Evolutionary conservation across 495 filamentous ascomycete species (phyloP).

Genomic region (Trichoderma virens): DNA sequence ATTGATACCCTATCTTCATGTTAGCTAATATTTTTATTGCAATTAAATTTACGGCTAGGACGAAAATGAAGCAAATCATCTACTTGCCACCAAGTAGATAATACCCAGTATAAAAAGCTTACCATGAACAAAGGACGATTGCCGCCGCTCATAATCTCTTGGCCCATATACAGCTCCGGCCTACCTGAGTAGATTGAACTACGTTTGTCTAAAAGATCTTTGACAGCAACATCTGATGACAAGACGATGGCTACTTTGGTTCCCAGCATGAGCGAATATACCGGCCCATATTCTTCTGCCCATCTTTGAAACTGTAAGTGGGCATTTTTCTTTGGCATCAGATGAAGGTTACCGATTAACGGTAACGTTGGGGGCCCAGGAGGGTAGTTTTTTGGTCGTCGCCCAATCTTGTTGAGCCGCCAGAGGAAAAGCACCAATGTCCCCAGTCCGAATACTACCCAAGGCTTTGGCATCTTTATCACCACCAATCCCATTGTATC

Average conservation of each 20-base stretch:
- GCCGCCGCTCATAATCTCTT: slow-evolving; percentile 26
- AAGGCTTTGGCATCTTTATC: background rate
- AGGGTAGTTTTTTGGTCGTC: slow-evolving; percentile 18
- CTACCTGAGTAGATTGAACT: slow-evolving; percentile 31
- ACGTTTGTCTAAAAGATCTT: slow-evolving; percentile 32
- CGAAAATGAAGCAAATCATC: background rate
- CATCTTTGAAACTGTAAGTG: slow-evolving; percentile 33
- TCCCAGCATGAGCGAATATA: slow-evolving; percentile 35
- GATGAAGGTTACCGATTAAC: slow-evolving; percentile 14
- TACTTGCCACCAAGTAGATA: background rate
- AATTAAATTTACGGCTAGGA: slow-evolving; percentile 22
- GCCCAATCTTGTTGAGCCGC: slow-evolving; percentile 17
- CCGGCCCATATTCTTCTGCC: slow-evolving; percentile 31
- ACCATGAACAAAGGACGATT: slow-evolving; percentile 28
- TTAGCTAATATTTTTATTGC: background rate
- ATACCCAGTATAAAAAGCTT: background rate
- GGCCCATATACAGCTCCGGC: slow-evolving; percentile 28
- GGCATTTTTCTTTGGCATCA: slow-evolving; percentile 24
- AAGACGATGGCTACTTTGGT: slow-evolving; percentile 29
- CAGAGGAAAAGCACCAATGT: slow-evolving; percentile 14
- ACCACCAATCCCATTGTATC: background rate
- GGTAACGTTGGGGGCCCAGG: slow-evolving; percentile 24
- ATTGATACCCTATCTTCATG: background rate
- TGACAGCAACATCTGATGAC: slow-evolving; percentile 28
- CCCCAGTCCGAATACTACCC: background rate